A percentile compares a stretch with the other conserved stretches of the same genome.
Evolutionary conservation across 768 basidiomycete genomes (phyloP).

Genomic region (Thelephora ganbajun): DNA sequence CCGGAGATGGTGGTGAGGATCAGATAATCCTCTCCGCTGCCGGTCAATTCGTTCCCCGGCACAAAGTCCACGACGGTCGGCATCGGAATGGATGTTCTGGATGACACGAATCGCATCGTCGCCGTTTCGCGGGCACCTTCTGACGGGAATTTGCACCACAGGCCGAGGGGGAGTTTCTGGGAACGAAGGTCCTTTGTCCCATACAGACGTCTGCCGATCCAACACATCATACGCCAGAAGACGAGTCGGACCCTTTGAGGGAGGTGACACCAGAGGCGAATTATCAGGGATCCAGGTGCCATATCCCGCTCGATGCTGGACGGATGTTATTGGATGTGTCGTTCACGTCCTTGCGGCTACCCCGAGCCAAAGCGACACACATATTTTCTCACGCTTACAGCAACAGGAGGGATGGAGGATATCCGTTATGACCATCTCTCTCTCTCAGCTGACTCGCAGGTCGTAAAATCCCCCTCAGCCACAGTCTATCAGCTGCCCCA

Average conservation of each 20-base stretch:
- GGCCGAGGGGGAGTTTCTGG: neutral
- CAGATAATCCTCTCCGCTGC: neutral
- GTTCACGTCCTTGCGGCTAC: too few relatives aligned
- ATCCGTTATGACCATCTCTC: too few relatives aligned
- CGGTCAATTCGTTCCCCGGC: neutral
- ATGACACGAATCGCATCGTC: neutral
- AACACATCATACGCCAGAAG: neutral
- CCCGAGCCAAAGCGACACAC: too few relatives aligned
- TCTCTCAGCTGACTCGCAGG: too few relatives aligned
- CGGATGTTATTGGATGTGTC: too few relatives aligned
- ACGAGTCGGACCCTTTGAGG: neutral
- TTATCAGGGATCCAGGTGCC: neutral
- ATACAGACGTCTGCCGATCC: neutral
- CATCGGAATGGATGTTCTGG: neutral
- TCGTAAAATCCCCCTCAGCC: too few relatives aligned
- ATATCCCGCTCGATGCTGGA: too few relatives aligned
- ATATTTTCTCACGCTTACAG: too few relatives aligned
- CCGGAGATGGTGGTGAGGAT: neutral
- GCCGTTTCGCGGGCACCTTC: neutral
- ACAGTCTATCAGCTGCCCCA: too few relatives aligned
- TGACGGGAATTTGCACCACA: neutral
- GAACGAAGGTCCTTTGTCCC: neutral
- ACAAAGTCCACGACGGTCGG: neutral
- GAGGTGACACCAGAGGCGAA: neutral
- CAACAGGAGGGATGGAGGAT: too few relatives aligned